Conservation (phyloP, 306 rosid genomes). For the Castanospermum australe region DNA sequence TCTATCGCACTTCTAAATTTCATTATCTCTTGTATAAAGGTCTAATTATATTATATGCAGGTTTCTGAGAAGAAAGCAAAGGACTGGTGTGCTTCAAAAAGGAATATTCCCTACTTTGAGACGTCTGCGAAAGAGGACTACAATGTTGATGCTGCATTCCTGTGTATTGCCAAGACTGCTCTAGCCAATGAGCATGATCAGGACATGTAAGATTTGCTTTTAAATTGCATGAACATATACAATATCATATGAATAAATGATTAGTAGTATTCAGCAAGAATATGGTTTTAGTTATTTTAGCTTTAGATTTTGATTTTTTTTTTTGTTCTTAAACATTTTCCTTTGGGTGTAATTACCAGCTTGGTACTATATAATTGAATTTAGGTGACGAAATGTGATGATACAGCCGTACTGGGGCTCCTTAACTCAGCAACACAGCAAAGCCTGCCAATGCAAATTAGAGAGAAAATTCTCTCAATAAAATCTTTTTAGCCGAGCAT, state of each 20-base stretch:
- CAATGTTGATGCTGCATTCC: conserved; percentile 86
- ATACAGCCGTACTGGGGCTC: not conserved
- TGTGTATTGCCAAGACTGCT: conserved; percentile 83
- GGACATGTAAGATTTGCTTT: conserved; percentile 71
- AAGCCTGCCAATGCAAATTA: not conserved
- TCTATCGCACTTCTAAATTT: not conserved
- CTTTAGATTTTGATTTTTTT: not conserved
- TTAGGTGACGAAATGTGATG: conserved; percentile 2
- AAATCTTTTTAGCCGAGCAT: not conserved
- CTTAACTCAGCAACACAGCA: not conserved
- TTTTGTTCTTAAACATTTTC: not conserved
- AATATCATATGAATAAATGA: not conserved
- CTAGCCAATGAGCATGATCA: conserved; percentile 74
- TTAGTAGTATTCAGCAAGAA: not conserved
- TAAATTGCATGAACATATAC: not conserved
- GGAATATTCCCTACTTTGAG: conserved; percentile 83
- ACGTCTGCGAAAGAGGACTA: conserved; percentile 93
- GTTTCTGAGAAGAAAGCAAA: conserved; percentile 95
- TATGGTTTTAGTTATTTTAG: not conserved
- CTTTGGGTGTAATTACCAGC: not conserved
- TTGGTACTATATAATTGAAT: not conserved
- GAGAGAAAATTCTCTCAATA: not conserved
- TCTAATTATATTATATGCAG: conserved; percentile 49
- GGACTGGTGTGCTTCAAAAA: conserved; percentile 90
- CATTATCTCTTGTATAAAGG: not conserved